phyloP scores from a whole-genome alignment of 768 basidiomycete genomes.

The Lyophyllum atratum region DNA sequence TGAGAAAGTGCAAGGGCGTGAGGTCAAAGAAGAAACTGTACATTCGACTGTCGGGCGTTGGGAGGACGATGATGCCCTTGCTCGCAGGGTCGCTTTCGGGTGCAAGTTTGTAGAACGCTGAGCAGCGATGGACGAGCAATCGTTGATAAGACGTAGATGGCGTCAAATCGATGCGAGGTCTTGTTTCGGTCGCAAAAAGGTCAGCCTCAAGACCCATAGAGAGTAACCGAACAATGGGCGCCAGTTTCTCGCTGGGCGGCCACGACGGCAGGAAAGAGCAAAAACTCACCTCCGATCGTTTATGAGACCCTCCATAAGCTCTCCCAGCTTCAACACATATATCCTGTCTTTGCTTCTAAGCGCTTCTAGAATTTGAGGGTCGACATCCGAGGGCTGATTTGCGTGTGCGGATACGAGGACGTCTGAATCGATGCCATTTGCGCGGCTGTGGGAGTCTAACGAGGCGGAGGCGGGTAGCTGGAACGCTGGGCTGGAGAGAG shows the following conservation, averaged over 20 bases:
- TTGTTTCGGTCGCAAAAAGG: slow-evolving; percentile 28
- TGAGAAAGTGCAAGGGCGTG: slow-evolving; percentile 10
- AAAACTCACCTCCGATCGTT: slow-evolving; percentile 66
- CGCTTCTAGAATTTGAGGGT: slow-evolving; percentile 82
- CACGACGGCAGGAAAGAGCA: neutral
- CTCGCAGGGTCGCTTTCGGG: slow-evolving; percentile 68
- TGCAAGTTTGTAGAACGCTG: slow-evolving; percentile 73
- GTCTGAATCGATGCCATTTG: slow-evolving; percentile 22
- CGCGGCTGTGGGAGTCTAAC: slow-evolving; percentile 24
- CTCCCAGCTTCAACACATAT: slow-evolving; percentile 87
- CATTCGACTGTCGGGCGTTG: slow-evolving; percentile 73
- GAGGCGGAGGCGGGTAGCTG: slow-evolving; percentile 18
- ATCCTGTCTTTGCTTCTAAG: slow-evolving; percentile 86
- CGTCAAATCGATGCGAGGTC: slow-evolving; percentile 63
- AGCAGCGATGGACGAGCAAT: slow-evolving; percentile 83
- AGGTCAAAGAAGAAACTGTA: slow-evolving; percentile 39
- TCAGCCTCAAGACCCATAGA: slow-evolving; percentile 18
- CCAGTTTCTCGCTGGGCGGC: neutral
- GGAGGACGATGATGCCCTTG: slow-evolving; percentile 62
- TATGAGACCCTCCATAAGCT: slow-evolving; percentile 81
- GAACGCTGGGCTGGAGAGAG: slow-evolving; percentile 16
- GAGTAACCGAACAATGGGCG: neutral
- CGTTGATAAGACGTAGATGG: slow-evolving; percentile 83
- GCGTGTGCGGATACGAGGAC: slow-evolving; percentile 12
- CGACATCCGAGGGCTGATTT: slow-evolving; percentile 49